Conservation (phyloP, 805 yeast species). For the Ogataea haglerorum region DNA sequence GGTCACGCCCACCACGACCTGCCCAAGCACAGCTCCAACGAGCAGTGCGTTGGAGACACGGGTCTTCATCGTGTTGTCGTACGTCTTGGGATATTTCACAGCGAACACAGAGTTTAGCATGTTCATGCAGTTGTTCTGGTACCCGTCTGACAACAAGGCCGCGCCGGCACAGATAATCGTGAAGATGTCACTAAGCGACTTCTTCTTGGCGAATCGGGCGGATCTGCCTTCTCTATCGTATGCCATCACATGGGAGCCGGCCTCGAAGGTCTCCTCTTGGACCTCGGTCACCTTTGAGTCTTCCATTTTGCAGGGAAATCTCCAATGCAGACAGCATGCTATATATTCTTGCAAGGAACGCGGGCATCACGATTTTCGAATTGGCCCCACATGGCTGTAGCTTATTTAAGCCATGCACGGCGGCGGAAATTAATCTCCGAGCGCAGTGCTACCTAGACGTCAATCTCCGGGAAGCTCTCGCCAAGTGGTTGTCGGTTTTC, state of each 20-base stretch:
- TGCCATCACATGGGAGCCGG: slow-evolving; percentile 6
- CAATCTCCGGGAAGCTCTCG: neutral
- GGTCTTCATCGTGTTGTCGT: slow-evolving; percentile 22
- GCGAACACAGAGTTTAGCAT: slow-evolving; percentile 26
- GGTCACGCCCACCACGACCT: slow-evolving; percentile 52
- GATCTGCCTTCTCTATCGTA: slow-evolving; percentile 21
- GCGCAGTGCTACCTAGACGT: neutral
- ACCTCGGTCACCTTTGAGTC: slow-evolving; percentile 4
- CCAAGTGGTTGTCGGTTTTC: neutral
- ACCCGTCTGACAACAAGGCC: slow-evolving; percentile 65
- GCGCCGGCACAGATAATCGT: slow-evolving; percentile 66
- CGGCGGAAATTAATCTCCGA: no score
- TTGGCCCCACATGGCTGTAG: neutral
- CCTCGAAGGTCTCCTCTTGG: neutral
- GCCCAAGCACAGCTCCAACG: slow-evolving; percentile 60
- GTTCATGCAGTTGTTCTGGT: slow-evolving; percentile 29
- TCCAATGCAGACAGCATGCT: neutral
- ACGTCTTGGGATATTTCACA: slow-evolving; percentile 47
- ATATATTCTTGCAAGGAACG: neutral
- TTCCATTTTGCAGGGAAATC: neutral
- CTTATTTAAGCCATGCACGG: neutral
- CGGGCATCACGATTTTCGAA: neutral
- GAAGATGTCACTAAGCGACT: slow-evolving; percentile 35
- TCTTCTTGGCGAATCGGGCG: slow-evolving; percentile 23
- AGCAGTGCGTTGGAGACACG: slow-evolving; percentile 40